These are phyloP conservation scores for Pyrenophora graminea DNA, from an alignment of 2,329 filamentous ascomycete species.

Conservation along the genomic window DNA sequence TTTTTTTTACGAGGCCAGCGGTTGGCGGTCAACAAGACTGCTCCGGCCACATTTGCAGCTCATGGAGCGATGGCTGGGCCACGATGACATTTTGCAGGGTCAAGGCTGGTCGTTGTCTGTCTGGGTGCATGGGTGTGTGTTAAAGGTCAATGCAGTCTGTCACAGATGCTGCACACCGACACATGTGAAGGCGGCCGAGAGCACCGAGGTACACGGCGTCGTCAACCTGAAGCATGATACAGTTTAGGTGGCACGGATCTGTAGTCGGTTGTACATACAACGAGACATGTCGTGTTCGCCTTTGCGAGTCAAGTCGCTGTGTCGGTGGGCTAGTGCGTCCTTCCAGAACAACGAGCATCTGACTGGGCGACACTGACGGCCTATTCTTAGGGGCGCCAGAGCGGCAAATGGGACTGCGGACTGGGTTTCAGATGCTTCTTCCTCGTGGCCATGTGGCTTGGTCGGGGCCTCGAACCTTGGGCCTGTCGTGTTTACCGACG, in stretches of 20 bases:
- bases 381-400: background rate
- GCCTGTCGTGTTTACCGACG: slow-evolving; percentile 10
- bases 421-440: slow-evolving; percentile 4
- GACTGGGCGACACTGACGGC: background rate
- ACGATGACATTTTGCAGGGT: background rate
- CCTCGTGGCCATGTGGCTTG: slow-evolving; percentile 11
- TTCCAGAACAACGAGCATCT: background rate
- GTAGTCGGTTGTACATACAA: background rate
- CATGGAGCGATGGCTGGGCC: background rate
- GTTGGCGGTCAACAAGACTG: background rate
- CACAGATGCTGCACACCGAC: background rate
- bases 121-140: background rate
- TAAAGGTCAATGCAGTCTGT: background rate
- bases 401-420: slow-evolving; percentile 3
- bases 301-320: slow-evolving; percentile 6
- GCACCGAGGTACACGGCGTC: no score
- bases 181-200: no score
- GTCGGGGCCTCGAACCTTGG: slow-evolving; percentile 2
- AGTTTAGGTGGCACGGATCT: background rate
- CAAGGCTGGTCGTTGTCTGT: background rate
- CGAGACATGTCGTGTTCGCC: background rate
- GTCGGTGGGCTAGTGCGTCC: slow-evolving; percentile 3
- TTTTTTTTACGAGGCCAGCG: no score
- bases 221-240: background rate
- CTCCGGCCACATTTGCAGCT: no score